Evolutionary conservation across 2,329 filamentous ascomycete genomes (phyloP).

Genomic region (Phyllosticta paracitricarpa): DNA sequence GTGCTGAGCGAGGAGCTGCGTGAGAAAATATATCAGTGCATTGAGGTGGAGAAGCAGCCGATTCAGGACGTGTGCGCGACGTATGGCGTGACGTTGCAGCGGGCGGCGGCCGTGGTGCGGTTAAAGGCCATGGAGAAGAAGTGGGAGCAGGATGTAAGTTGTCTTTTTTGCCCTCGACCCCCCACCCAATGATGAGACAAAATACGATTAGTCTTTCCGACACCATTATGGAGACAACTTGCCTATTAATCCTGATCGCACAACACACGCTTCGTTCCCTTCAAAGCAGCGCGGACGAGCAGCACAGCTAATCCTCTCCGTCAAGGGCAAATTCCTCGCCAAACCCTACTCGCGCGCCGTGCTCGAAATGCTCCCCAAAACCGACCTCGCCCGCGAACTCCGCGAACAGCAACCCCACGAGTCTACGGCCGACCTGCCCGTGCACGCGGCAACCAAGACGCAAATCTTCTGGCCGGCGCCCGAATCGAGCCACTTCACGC

Average conservation of each 20-base stretch:
- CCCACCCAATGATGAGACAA: conserved; percentile 56
- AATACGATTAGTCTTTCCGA: conserved; percentile 99
- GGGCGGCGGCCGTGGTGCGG: conserved; percentile 76
- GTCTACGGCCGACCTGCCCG: conserved; percentile 53
- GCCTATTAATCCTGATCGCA: conserved; percentile 64
- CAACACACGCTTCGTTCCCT: conserved; percentile 13
- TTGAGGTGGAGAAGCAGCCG: conserved; percentile 27
- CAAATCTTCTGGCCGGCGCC: conserved; percentile 54
- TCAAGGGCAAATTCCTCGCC: conserved; percentile 66
- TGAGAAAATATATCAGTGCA: conserved; percentile 55
- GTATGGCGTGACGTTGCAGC: conserved; percentile 67
- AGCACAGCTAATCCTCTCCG: not conserved
- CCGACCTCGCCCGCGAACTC: conserved; percentile 18
- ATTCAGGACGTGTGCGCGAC: conserved; percentile 69
- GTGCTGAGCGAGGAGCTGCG: conserved; percentile 66
- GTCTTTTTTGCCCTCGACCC: not conserved
- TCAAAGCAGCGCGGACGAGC: not conserved
- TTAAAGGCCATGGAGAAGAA: conserved; percentile 78
- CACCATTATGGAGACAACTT: conserved; percentile 75
- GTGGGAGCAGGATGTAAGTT: conserved; percentile 63
- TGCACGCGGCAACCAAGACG: conserved; percentile 45
- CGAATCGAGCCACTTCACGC: conserved; percentile 55
- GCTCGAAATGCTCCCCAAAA: conserved; percentile 64
- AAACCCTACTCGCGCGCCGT: conserved; percentile 68
- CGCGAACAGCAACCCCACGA: conserved; percentile 42